Evolutionary conservation across 495 filamentous ascomycete species (phyloP).

Genomic region (Neurospora pannonica): DNA sequence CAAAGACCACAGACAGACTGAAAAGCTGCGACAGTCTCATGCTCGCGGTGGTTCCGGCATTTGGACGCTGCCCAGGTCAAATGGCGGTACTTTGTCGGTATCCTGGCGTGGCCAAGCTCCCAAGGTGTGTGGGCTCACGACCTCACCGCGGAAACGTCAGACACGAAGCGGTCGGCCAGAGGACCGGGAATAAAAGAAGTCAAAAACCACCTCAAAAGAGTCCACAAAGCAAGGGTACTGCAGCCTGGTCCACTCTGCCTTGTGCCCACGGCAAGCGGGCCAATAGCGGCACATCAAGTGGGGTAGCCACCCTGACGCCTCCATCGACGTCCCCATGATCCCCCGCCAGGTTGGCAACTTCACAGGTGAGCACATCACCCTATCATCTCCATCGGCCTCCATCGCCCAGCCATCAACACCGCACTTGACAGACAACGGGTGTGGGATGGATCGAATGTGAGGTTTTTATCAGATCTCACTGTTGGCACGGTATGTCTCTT

Average conservation of each 20-base stretch:
- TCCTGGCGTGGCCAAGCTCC: neutral
- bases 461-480: slow-evolving; percentile 8
- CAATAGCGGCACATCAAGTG: slow-evolving; percentile 16
- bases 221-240: slow-evolving; percentile 5
- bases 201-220: neutral
- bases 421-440: neutral
- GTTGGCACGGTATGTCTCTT: neutral
- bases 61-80: neutral
- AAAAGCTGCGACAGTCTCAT: neutral
- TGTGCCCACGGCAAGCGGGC: slow-evolving; percentile 1
- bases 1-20: neutral
- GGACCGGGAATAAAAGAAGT: slow-evolving; percentile 8
- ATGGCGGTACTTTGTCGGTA: neutral
- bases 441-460: slow-evolving; percentile 1
- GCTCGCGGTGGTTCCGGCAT: neutral
- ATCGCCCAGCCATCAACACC: slow-evolving; percentile 1
- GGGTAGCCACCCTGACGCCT: slow-evolving; percentile 8
- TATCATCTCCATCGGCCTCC: neutral
- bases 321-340: slow-evolving; percentile 5
- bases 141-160: slow-evolving; percentile 2
- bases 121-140: neutral
- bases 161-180: neutral
- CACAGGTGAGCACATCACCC: neutral
- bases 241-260: slow-evolving; percentile 5
- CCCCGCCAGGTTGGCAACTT: slow-evolving; percentile 5